Evolutionary conservation across 2,329 filamentous ascomycete species (phyloP), one percentile per base, ranked within the genome.

Genomic region (Hansfordia pulvinata): DNA sequence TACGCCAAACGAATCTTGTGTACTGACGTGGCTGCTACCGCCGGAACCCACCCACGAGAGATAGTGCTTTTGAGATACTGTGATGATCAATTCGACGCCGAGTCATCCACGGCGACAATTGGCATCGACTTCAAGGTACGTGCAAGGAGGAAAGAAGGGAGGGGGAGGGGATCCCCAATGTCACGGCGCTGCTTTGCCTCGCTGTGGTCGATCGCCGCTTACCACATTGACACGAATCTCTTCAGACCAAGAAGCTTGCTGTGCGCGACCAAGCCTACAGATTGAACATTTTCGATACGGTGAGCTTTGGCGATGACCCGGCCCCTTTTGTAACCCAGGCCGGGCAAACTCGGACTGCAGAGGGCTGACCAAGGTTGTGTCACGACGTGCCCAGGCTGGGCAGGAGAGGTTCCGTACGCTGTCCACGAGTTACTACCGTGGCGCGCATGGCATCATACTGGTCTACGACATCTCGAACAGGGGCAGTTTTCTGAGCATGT

Each of bases 81-180:
- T 42, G 63, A 69, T 34, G 62, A 69, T 41, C 62, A 67, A 37
- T 70, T 68, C 37, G 65, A 70, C 31, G 56, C 61, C 5, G 63
- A 69, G 39, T 58, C 54, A 19, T 59, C 62, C 4, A 59, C 63
- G 6, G 63, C 65, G 5, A 69, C 65, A 3, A 69, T 69, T 35
- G 65, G 64, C 17, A 64, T 69, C 32, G 65, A 70, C 39, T 69
- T 64, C 45, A 64, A 66, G 47, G 63, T 67, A 28, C 31, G 44
- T 37, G 6, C 23, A 23, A 6, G 10, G 9, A 12, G 4, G 6
- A 6, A 23, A 8, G 17, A n/a, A n/a, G n/a, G n/a, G n/a, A n/a
- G n/a, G n/a, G n/a, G n/a, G n/a, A n/a, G n/a, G n/a, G n/a, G n/a
- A n/a, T n/a, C n/a, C n/a, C n/a, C n/a, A n/a, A n/a, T n/a, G n/a